phyloP scores from a whole-genome alignment of 768 basidiomycete genomes.

The Suillus americanus region DNA sequence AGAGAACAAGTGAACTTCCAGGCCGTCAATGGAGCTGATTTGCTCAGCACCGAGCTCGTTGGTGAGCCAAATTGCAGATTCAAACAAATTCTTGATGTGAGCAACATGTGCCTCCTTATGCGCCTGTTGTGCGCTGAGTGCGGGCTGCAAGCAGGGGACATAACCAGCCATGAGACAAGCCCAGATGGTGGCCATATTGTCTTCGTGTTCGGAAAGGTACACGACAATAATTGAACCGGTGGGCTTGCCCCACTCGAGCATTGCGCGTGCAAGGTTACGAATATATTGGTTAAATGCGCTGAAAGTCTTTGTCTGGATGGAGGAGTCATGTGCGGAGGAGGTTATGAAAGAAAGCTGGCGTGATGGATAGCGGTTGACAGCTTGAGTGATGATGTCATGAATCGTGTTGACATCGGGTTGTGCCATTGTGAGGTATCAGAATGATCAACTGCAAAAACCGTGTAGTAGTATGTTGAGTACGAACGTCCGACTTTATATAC shows the following conservation, averaged over 20 bases:
- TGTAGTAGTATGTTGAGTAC: neutral
- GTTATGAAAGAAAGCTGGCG: slow-evolving; percentile 26
- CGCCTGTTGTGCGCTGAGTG: slow-evolving; percentile 32
- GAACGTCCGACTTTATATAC: neutral
- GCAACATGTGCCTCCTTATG: slow-evolving; percentile 29
- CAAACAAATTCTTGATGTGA: slow-evolving; percentile 30
- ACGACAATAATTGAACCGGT: slow-evolving; percentile 25
- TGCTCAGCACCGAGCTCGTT: slow-evolving; percentile 28
- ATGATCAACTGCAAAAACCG: neutral
- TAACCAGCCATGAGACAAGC: slow-evolving; percentile 31
- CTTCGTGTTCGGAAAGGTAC: slow-evolving; percentile 32
- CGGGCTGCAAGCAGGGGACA: slow-evolving; percentile 32
- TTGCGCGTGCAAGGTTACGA: slow-evolving; percentile 19
- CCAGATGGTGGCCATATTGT: slow-evolving; percentile 33
- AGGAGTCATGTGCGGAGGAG: slow-evolving; percentile 29
- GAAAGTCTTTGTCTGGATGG: slow-evolving; percentile 27
- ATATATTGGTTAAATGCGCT: slow-evolving; percentile 16
- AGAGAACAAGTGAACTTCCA: slow-evolving; percentile 26
- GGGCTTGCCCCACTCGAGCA: slow-evolving; percentile 25
- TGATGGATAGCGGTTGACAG: neutral
- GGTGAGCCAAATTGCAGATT: slow-evolving; percentile 32
- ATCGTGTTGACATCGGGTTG: neutral
- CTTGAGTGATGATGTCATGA: neutral
- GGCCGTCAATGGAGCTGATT: slow-evolving; percentile 19
- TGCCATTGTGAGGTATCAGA: neutral